Base-by-base conservation (phyloP, 495 filamentous ascomycete genomes). In the Penicillium fimorum region DNA sequence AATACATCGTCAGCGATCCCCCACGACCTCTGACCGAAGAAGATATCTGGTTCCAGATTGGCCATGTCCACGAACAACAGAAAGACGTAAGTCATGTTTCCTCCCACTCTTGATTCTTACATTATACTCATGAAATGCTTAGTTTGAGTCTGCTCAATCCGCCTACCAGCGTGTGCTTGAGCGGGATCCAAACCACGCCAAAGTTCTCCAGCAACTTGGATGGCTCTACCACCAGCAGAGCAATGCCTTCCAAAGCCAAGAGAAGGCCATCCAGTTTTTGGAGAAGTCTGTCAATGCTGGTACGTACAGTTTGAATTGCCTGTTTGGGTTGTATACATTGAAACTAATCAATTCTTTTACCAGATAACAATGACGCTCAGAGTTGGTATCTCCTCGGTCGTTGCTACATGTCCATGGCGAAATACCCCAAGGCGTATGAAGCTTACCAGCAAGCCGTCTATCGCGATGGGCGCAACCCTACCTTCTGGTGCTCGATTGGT, bases 1-100 rank as follows among this genome's bases (percentile, higher is more conserved):
- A 91, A 72, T 99, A 96, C 69, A 99, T 99, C 56, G 91, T 97
- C 51, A 89, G 84, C 54, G 91, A 96, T 45, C 95, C 94, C 18
- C 94, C 94, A 9, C 83, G 91, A 4, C 94, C 94, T 15, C 73
- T 99, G 70, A 97, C 92, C 1, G 92, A 97, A 67, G 94, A 97
- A 69, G 94, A 99, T 65, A 99, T 99, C 57, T 97, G 93, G 93
- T 99, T 99, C 75, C 94, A 99, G 70, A 97, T 99, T 62, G 94
- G 94, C 24, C 94, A 99, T 71, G 94, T 99, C 46, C 91, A 99
- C 68, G 94, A 99, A 63, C 95, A 97, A 63, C 93, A 97, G 70
- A 97, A 97, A 79, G 94, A 98, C 63, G 94, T 97, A 79, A 73
- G 94, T 83, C 12, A 35, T 40, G 13, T 9, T 46, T 30, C 2